Evolutionary conservation across 1,284 basidiomycete genomes (phyloP), one percentile per base, ranked within the genome.

Genomic region (Cryptococcus sp.): DNA sequence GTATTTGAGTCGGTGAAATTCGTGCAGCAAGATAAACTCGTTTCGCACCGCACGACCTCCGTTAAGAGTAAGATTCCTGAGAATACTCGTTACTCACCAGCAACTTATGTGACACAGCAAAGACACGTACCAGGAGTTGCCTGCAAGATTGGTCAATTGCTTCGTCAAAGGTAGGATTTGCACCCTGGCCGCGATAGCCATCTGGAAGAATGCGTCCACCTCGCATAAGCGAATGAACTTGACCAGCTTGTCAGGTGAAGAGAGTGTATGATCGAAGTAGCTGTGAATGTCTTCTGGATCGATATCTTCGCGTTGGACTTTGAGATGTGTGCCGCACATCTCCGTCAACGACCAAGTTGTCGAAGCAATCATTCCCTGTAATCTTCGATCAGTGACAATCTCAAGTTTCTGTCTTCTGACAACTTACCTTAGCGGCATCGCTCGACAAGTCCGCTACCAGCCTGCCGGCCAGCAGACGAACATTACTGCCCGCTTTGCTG

Each of bases 321-420:
- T 88, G 65, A 99, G 85, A 73, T 96, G 90, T 0, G 93, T 92
- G 62, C 84, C 85, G 78, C 89, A 92, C 91, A 97, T 98, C 78
- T 99, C 96, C 10, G 91, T 94, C 56, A 99, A 81, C 2, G 94
- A 96, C 96, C 96, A 99, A 0, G 95, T 98, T 25, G 89, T 96
- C 13, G 91, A 99, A 19, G 87, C 80, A 69, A 97, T 95, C 90
- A 95, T 94, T 40, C 88, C 87, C 90, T 93, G 57, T 48, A 15
- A 25, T 47, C 43, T 10, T 38, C 41, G 39, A 56, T 45, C 40
- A 38, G 37, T 13, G 15, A 15, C 19, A 11, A 46, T 16, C 4
- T 13, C 17, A 13, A 4, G 10, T 19, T 20, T 15, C 4, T 16
- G 41, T n/a, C 22, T 20, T 20, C 15, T 16, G 44, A 38, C 47